phyloP scores from a whole-genome alignment of 768 basidiomycete species.

The Gyrodon lividus region DNA sequence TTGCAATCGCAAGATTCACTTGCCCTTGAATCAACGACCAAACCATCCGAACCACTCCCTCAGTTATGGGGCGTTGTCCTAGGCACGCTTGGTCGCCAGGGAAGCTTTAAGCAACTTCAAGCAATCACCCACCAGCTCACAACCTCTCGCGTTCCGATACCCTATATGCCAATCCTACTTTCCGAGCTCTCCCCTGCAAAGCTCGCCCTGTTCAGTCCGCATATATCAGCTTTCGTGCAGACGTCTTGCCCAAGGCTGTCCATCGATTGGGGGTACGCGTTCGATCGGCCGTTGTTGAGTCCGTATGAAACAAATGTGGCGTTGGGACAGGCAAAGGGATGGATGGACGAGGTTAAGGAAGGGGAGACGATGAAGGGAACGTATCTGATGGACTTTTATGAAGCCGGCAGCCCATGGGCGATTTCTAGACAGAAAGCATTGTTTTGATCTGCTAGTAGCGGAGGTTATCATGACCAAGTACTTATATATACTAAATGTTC shows the following conservation, averaged over 20 bases:
- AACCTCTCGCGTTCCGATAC: conserved; percentile 52
- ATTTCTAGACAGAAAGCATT: conserved; percentile 55
- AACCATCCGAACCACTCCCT: conserved; percentile 12
- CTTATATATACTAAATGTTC: too few species aligned
- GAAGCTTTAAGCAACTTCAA: conserved; percentile 86
- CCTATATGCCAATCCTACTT: conserved; percentile 87
- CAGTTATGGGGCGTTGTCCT: conserved; percentile 86
- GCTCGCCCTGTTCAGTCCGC: conserved; percentile 74
- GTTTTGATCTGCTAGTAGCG: conserved; percentile 34
- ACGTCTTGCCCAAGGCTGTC: conserved; percentile 95
- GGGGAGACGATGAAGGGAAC: conserved; percentile 25
- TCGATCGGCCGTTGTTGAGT: conserved; percentile 81
- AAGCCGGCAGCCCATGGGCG: conserved; percentile 77
- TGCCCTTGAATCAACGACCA: conserved; percentile 17
- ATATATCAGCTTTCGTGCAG: conserved; percentile 89
- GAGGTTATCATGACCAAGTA: too few species aligned
- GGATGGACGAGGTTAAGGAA: conserved; percentile 49
- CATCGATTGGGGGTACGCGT: conserved; percentile 99
- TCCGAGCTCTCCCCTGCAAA: conserved; percentile 98
- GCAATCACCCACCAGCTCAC: conserved; percentile 75
- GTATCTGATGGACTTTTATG: conserved; percentile 98
- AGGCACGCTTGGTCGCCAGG: conserved; percentile 93
- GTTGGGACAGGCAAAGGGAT: conserved; percentile 61
- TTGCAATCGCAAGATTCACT: conserved; percentile 2
- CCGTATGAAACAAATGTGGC: conserved; percentile 93